Evolutionary conservation across 305 asterid species (phyloP).

Genomic region (Lippia alba): DNA sequence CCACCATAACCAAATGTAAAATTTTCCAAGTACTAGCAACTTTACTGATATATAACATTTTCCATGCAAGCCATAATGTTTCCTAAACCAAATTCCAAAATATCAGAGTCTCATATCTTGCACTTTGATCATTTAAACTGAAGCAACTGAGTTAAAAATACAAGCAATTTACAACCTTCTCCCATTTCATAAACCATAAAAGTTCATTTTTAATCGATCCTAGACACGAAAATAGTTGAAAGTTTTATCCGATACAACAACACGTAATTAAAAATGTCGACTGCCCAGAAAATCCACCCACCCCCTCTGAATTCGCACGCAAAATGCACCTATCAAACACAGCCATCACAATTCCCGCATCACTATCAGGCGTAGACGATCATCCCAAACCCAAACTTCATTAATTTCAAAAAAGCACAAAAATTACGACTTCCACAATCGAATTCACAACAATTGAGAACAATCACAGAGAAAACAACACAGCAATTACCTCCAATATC

Average conservation of each 20-base stretch:
- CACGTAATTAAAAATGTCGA: too few species aligned
- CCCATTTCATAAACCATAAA: neutral
- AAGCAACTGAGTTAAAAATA: slow-evolving; percentile 18
- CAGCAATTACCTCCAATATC: slow-evolving; percentile 80
- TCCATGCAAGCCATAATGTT: neutral
- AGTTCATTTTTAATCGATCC: too few species aligned
- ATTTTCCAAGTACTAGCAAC: neutral
- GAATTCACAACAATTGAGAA: neutral
- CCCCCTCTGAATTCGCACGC: too few species aligned
- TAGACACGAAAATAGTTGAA: too few species aligned
- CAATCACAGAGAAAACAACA: neutral
- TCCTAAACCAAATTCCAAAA: slow-evolving; percentile 11
- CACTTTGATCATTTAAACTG: slow-evolving; percentile 27
- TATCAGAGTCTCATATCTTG: neutral
- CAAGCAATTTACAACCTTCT: slow-evolving; percentile 7
- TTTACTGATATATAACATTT: neutral
- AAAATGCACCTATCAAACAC: too few species aligned
- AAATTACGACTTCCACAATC: neutral
- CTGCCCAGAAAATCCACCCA: too few species aligned
- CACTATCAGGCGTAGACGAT: neutral
- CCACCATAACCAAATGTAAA: slow-evolving; percentile 5
- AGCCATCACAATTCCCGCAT: neutral
- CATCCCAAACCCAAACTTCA: neutral
- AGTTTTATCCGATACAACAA: too few species aligned
- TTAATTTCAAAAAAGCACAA: slow-evolving; percentile 5